Percentiles rank a stretch among this genome's conserved stretches.
phyloP scores from a whole-genome alignment of 1,139 yeast species.

The Suhomyces chickasaworum region DNA sequence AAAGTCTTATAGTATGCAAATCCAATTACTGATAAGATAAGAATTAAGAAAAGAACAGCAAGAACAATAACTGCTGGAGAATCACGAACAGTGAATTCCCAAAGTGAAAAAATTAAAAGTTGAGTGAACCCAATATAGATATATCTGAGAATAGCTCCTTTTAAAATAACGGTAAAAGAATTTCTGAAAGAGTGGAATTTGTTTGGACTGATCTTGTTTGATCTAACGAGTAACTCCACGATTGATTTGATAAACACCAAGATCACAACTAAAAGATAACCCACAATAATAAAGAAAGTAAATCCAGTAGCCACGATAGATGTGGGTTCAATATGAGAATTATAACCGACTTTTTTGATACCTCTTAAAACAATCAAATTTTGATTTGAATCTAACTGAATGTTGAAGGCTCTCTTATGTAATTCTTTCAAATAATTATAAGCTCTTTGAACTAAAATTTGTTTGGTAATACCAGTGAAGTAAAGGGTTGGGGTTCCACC shows the following conservation, averaged over 20 bases:
- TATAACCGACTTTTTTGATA: conserved; percentile 69
- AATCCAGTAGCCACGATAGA: conserved; percentile 75
- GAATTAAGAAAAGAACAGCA: conserved; percentile 61
- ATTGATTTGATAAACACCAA: conserved; percentile 54
- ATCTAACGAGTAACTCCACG: conserved; percentile 46
- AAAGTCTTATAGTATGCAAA: conserved; percentile 64
- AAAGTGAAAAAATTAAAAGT: conserved; percentile 63
- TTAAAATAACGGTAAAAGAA: conserved; percentile 57
- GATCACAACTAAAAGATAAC: conserved; percentile 51
- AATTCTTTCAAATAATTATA: conserved; percentile 27
- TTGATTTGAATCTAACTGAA: conserved; percentile 39
- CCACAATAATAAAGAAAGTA: conserved; percentile 70
- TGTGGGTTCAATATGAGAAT: conserved; percentile 69
- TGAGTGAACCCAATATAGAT: conserved; percentile 78
- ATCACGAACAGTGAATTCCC: conserved; percentile 72
- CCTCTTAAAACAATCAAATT: conserved; percentile 70
- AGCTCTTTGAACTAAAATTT: conserved; percentile 71
- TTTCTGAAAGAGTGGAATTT: conserved; percentile 52
- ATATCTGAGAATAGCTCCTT: conserved; percentile 70
- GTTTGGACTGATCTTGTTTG: conserved; percentile 49
- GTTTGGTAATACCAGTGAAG: conserved; percentile 56
- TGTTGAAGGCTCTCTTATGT: conserved; percentile 31
- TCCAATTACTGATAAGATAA: conserved; percentile 55
- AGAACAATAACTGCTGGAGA: conserved; percentile 76
- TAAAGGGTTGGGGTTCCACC: conserved; percentile 72